phyloP scores from a whole-genome alignment of 2,329 filamentous ascomycete genomes.

The Alternaria triticimaculans region DNA sequence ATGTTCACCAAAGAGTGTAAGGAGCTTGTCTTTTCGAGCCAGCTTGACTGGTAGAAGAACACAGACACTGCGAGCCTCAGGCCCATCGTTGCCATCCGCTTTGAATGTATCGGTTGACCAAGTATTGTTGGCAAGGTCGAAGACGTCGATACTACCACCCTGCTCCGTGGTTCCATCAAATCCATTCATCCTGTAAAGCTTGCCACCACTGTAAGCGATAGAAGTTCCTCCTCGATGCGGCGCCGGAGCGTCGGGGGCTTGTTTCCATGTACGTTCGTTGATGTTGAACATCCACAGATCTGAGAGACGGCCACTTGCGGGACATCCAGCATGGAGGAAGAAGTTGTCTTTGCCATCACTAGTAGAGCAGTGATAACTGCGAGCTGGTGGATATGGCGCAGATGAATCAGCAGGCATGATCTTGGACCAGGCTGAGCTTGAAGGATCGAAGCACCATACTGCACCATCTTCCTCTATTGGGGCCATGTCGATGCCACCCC shows the following conservation, averaged over 20 bases:
- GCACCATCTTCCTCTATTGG: slow-evolving; percentile 76
- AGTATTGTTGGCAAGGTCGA: slow-evolving; percentile 43
- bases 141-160: slow-evolving; percentile 74
- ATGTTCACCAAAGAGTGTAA: slow-evolving; percentile 62
- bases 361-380: slow-evolving; percentile 74
- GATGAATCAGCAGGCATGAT: slow-evolving; percentile 62
- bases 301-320: slow-evolving; percentile 65
- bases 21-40: slow-evolving; percentile 45
- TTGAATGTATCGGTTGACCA: slow-evolving; percentile 52
- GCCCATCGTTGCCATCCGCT: slow-evolving; percentile 55
- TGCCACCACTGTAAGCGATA: slow-evolving; percentile 68
- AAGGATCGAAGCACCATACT: slow-evolving; percentile 78
- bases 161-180: slow-evolving; percentile 74
- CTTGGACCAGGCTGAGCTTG: slow-evolving; percentile 67
- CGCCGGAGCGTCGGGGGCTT: slow-evolving; percentile 71
- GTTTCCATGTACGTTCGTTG: slow-evolving; percentile 67
- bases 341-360: slow-evolving; percentile 72
- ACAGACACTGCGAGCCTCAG: slow-evolving; percentile 59
- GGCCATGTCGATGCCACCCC: slow-evolving; percentile 71
- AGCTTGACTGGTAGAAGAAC: slow-evolving; percentile 53
- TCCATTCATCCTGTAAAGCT: slow-evolving; percentile 80
- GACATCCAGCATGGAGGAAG: slow-evolving; percentile 78
- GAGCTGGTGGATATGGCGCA: slow-evolving; percentile 64
- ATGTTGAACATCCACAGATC: slow-evolving; percentile 84
- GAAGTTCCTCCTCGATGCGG: slow-evolving; percentile 71